These are phyloP conservation scores for Amphicarpaea edgeworthii DNA, from an alignment of 306 rosid species.

Conservation along the genomic window DNA sequence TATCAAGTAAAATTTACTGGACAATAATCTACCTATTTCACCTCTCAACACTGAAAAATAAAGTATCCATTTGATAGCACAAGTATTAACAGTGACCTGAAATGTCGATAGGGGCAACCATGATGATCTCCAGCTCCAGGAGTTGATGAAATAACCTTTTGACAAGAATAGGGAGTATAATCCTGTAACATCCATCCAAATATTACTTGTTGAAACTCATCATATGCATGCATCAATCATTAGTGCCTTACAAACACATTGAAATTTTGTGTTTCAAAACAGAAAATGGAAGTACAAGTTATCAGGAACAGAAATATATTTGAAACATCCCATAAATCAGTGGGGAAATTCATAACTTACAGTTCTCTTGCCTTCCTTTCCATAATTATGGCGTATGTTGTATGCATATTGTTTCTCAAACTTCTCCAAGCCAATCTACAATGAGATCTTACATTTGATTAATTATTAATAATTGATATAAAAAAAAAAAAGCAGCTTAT, in stretches of 20 bases:
- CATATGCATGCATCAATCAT: conserved; percentile 31
- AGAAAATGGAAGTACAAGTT: conserved; percentile 19
- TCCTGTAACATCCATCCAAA: conserved; percentile 65
- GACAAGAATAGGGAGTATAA: conserved; percentile 91
- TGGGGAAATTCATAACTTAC: conserved; percentile 59
- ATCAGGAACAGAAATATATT: conserved; percentile 29
- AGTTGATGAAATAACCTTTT: conserved; percentile 77
- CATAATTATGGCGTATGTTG: conserved; percentile 86
- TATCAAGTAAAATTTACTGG: conserved; percentile 26
- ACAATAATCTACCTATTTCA: neutral
- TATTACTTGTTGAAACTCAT: conserved; percentile 39
- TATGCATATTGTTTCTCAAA: conserved; percentile 94
- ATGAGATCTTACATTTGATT: conserved; percentile 43
- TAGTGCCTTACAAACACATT: neutral
- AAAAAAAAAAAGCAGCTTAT: conserved; percentile 17
- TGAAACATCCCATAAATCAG: conserved; percentile 27
- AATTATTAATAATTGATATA: conserved; percentile 34
- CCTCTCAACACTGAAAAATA: conserved; percentile 18
- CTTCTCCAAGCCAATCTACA: conserved; percentile 90
- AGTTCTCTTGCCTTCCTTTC: conserved; percentile 92
- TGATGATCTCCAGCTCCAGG: conserved; percentile 98
- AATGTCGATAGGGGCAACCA: conserved; percentile 99
- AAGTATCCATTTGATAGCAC: conserved; percentile 17
- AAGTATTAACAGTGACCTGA: conserved; percentile 63
- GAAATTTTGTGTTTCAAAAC: conserved; percentile 26